phyloP scores from a whole-genome alignment of 2,329 filamentous ascomycete genomes.

The Ophiostoma perfectum region DNA sequence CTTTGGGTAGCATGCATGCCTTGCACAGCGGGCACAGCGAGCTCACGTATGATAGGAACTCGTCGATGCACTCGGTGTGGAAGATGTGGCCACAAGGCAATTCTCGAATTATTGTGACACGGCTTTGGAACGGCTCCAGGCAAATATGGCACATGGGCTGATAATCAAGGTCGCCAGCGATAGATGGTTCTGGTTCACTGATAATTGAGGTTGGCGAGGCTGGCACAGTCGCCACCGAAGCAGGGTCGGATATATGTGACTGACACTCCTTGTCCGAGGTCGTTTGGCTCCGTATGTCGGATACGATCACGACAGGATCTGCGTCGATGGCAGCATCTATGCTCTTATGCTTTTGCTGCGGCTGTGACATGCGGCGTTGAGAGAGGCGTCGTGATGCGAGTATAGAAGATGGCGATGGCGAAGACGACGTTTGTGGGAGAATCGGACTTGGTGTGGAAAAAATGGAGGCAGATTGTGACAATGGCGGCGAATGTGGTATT shows the following conservation, averaged over 20 bases:
- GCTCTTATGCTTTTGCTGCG: slow-evolving; percentile 13
- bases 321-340: slow-evolving; percentile 10
- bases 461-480: neutral
- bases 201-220: neutral
- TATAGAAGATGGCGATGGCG: slow-evolving; percentile 7
- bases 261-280: slow-evolving; percentile 16
- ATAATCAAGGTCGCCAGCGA: slow-evolving; percentile 41
- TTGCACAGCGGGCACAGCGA: slow-evolving; percentile 92
- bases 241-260: neutral
- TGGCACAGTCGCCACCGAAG: neutral
- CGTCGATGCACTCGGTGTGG: slow-evolving; percentile 86
- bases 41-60: slow-evolving; percentile 70
- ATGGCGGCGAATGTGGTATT: slow-evolving; percentile 22
- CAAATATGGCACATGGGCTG: slow-evolving; percentile 91
- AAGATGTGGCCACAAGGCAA: slow-evolving; percentile 89
- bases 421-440: slow-evolving; percentile 26
- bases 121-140: slow-evolving; percentile 68
- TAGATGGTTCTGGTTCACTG: neutral
- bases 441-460: neutral
- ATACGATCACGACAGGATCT: neutral
- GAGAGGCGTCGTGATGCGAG: slow-evolving; percentile 5
- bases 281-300: slow-evolving; percentile 12
- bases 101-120: slow-evolving; percentile 70
- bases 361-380: neutral
- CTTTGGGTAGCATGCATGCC: slow-evolving; percentile 65